Conservation (phyloP, 768 basidiomycete species). For the Cubamyces lactineus region DNA sequence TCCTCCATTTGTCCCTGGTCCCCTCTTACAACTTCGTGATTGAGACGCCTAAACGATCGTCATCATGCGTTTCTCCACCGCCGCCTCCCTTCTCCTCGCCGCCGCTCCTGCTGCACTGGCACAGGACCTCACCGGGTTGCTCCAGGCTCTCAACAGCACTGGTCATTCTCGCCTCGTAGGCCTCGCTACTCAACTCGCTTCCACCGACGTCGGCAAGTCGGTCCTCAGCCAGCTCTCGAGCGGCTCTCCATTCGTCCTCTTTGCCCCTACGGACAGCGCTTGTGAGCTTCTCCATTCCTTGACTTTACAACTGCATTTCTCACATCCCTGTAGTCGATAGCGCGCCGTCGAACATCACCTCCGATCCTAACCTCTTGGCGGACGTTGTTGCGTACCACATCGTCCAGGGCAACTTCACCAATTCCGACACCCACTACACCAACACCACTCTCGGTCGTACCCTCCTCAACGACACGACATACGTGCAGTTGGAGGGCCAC, state of each 20-base stretch:
- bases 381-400: conserved; percentile 61
- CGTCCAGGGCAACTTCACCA: conserved; percentile 53
- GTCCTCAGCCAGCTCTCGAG: conserved; percentile 48
- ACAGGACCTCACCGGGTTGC: conserved; percentile 40
- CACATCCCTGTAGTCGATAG: conserved; percentile 27
- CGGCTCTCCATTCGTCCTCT: conserved; percentile 51
- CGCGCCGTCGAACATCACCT: conserved; percentile 39
- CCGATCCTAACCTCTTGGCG: conserved; percentile 43
- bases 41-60: conserved; percentile 1
- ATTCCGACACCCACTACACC: conserved; percentile 49
- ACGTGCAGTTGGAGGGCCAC: conserved; percentile 60
- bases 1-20: not conserved
- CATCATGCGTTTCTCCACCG: conserved; percentile 13
- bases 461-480: conserved; percentile 51
- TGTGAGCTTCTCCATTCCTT: conserved; percentile 40
- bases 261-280: conserved; percentile 60
- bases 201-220: conserved; percentile 44
- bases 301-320: not conserved
- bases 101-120: conserved; percentile 34
- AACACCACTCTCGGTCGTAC: conserved; percentile 68
- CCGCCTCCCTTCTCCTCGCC: conserved; percentile 18
- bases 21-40: not conserved
- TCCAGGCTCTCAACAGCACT: conserved; percentile 41
- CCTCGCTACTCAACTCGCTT: conserved; percentile 45
- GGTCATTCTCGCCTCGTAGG: conserved; percentile 49